These are phyloP conservation scores for Nymphaea thermarum DNA, from an alignment of 164 flowering plant species.

Conservation along the genomic window DNA sequence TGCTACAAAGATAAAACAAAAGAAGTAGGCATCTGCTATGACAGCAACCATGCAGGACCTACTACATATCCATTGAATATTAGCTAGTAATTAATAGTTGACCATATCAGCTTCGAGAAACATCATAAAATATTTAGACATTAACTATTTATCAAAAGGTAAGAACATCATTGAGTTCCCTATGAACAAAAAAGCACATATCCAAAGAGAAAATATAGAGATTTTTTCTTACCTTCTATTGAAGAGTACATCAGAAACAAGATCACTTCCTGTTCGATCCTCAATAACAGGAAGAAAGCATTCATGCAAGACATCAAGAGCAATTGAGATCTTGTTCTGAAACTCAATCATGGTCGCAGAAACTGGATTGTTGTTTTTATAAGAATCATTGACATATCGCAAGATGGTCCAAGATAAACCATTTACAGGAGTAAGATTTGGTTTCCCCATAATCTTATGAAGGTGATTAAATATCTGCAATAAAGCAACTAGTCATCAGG, in stretches of 20 bases:
- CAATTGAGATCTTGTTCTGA: conserved; percentile 58
- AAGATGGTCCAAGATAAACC: neutral
- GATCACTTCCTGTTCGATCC: conserved; percentile 39
- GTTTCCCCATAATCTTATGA: conserved; percentile 7
- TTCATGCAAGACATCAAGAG: conserved; percentile 74
- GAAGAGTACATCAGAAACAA: conserved; percentile 66
- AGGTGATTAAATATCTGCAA: conserved; percentile 55
- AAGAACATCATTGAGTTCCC: no score
- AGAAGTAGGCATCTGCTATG: no score
- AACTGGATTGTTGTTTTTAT: neutral
- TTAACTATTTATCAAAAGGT: no score
- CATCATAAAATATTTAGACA: no score
- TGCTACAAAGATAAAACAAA: no score
- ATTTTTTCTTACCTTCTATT: conserved; percentile 15
- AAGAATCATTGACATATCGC: neutral
- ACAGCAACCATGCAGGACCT: no score
- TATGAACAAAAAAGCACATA: no score
- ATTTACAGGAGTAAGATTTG: neutral
- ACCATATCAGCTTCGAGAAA: no score
- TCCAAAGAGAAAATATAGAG: no score
- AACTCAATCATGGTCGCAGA: conserved; percentile 17
- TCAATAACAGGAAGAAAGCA: conserved; percentile 69
- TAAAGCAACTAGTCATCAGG: conserved; percentile 4
- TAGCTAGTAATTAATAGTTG: no score
- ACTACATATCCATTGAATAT: no score